phyloP scores from a whole-genome alignment of 768 basidiomycete genomes.

The Daedaleopsis sinensis region DNA sequence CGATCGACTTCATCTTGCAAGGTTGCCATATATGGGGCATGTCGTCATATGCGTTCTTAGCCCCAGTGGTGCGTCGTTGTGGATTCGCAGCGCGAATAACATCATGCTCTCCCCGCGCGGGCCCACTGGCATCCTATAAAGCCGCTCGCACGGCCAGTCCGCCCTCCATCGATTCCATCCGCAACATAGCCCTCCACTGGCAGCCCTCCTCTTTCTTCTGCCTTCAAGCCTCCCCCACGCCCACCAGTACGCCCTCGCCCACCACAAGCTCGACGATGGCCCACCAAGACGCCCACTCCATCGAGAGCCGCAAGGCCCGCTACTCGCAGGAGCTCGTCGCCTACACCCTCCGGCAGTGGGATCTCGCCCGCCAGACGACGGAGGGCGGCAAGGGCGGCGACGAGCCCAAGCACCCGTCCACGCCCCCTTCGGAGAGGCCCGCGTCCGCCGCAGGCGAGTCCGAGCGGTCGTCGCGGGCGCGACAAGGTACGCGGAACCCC shows the following conservation, averaged over 20 bases:
- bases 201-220: too few species aligned
- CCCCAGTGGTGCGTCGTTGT: constrained; percentile 18
- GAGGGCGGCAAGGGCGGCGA: constrained; percentile 18
- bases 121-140: constrained; percentile 12
- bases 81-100: constrained; percentile 23
- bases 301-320: constrained; percentile 35
- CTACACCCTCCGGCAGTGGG: constrained; percentile 44
- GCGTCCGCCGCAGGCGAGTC: constrained; percentile 3
- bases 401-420: constrained; percentile 6
- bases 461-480: constrained; percentile 6
- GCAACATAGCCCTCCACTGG: constrained; percentile 1
- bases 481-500: constrained; percentile 20
- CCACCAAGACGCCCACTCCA: constrained; percentile 18
- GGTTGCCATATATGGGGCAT: constrained; percentile 22
- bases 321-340: constrained; percentile 42
- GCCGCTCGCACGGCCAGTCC: not conserved
- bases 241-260: not conserved
- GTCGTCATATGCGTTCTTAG: constrained; percentile 18
- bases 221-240: not conserved
- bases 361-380: constrained; percentile 29
- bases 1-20: constrained; percentile 22
- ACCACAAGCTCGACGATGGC: constrained; percentile 9
- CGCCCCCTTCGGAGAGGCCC: constrained; percentile 11
- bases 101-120: constrained; percentile 14
- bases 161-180: not conserved